Base-by-base conservation (phyloP, 305 asterid genomes). In the Solanum aculeatissimum region DNA sequence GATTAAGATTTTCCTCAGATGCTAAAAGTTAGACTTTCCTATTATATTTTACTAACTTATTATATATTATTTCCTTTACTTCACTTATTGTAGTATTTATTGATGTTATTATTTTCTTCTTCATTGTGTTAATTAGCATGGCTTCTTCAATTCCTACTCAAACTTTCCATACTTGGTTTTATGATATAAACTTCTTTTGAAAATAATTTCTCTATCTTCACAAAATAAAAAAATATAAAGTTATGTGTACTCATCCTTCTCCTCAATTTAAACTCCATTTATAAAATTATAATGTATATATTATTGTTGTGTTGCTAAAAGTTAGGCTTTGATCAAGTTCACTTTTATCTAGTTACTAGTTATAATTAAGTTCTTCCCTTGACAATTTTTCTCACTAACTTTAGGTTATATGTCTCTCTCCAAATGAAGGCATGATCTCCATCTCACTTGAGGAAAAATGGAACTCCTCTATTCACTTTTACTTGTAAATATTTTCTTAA, bases 341-440 rank as follows among this genome's bases (percentile, higher is more conserved):
- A 21, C 55, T n/a, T 71, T 14, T 42, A 43, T 43, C 55, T 43
- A 15, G 35, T 72, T 70, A 42, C 55, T 43, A 15, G 35, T 72
- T 70, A 42, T 54, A 18, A 54, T 42, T 69, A 40, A 70, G 32
- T 70, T 19, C 54, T 21, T 7, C 9, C 80, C 57, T 2, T 45
- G 6, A 47, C 42, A 23, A 23, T 74, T 47, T 53, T 74, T 47
- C 81, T 74, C 42, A 74, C 81, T 45, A 74, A 47, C 81, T 74
- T 3, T 14, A 23, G 16, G 81, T 47, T 23, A 21, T 43, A 7
- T 72, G 80, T 21, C 80, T 43, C 80, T 43, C 57, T 43, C 80
- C 57, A 72, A 72, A 71, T 71, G 35, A 71, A 72, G 11, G 7
- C 6, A 71, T n/a, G 35, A 63, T 18, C 71, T 63, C 71, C 69